phyloP scores from a whole-genome alignment of 768 basidiomycete species.

The Mycena epipterygia region DNA sequence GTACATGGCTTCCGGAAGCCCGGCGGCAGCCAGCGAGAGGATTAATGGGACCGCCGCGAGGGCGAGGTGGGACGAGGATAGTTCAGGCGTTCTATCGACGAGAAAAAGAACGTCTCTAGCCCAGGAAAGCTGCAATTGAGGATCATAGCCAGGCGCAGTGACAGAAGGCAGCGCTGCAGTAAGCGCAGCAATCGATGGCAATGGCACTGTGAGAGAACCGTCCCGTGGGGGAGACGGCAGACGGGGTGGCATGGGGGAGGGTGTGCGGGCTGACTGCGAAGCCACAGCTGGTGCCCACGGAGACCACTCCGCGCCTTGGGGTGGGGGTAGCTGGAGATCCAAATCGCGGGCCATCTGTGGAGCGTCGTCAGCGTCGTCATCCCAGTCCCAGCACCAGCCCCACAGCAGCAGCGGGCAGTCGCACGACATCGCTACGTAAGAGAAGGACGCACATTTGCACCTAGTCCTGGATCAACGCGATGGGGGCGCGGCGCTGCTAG shows the following conservation, averaged over 20 bases:
- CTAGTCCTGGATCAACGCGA: constrained; percentile 69
- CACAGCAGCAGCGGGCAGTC: constrained; percentile 35
- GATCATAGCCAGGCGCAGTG: constrained; percentile 69
- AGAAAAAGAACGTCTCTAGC: constrained; percentile 86
- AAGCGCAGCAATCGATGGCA: constrained; percentile 77
- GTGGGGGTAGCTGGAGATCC: constrained; percentile 50
- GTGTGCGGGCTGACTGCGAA: constrained; percentile 36
- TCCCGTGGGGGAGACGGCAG: constrained; percentile 40
- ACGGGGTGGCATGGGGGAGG: constrained; percentile 40
- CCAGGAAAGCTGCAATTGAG: constrained; percentile 79
- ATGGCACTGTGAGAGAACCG: constrained; percentile 73
- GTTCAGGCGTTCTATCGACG: constrained; percentile 69
- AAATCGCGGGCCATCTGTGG: constrained; percentile 74
- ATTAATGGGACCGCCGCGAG: constrained; percentile 77
- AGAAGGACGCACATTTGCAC: constrained; percentile 69
- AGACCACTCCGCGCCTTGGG: constrained; percentile 12
- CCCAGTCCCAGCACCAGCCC: constrained; percentile 40
- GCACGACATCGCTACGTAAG: constrained; percentile 27
- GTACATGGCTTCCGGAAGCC: constrained; percentile 79
- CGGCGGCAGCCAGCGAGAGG: constrained; percentile 62
- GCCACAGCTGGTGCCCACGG: constrained; percentile 32
- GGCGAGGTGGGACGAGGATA: constrained; percentile 57
- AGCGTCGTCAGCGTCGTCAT: constrained; percentile 20
- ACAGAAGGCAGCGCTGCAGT: constrained; percentile 63
- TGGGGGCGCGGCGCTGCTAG: constrained; percentile 78